These are phyloP conservation scores for Corymbia citriodora DNA, from an alignment of 441 rosid genomes.

Conservation along the genomic window DNA sequence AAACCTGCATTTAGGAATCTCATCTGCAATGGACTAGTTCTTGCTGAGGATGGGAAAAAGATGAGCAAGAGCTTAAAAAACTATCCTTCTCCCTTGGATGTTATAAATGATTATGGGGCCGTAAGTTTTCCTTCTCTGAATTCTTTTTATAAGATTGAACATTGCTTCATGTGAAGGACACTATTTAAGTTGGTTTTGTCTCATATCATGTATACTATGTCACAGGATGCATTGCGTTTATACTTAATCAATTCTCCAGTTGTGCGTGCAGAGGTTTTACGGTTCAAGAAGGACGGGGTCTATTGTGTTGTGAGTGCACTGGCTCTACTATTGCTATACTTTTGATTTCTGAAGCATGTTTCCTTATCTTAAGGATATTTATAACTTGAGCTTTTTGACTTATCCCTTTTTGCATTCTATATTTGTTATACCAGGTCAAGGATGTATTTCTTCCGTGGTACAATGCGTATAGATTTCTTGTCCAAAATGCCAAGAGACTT, in stretches of 20 bases:
- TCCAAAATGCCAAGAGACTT: constrained; percentile 97
- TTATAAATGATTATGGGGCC: constrained; percentile 92
- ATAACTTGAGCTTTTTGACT: neutral
- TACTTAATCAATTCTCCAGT: constrained; percentile 98
- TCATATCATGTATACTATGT: neutral
- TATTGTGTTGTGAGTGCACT: constrained; percentile 79
- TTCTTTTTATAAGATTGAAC: neutral
- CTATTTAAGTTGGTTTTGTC: neutral
- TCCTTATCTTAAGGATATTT: neutral
- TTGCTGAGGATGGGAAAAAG: constrained; percentile 98
- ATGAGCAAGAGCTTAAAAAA: constrained; percentile 90
- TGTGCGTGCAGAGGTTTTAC: constrained; percentile 92
- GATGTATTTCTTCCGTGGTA: constrained; percentile 99
- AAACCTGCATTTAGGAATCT: constrained; percentile 93
- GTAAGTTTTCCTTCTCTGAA: constrained; percentile 35
- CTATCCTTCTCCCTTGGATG: constrained; percentile 89
- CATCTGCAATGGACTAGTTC: constrained; percentile 96
- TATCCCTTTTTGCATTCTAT: neutral
- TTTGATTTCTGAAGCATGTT: constrained; percentile 3
- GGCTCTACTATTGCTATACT: neutral
- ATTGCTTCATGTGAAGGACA: neutral
- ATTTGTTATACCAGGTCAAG: constrained; percentile 57
- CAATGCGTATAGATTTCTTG: constrained; percentile 97
- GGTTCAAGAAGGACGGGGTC: constrained; percentile 92
- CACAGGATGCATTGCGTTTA: constrained; percentile 88